Conservation (phyloP, 2,329 filamentous ascomycete species). For the Phialemonium atrogriseum region DNA sequence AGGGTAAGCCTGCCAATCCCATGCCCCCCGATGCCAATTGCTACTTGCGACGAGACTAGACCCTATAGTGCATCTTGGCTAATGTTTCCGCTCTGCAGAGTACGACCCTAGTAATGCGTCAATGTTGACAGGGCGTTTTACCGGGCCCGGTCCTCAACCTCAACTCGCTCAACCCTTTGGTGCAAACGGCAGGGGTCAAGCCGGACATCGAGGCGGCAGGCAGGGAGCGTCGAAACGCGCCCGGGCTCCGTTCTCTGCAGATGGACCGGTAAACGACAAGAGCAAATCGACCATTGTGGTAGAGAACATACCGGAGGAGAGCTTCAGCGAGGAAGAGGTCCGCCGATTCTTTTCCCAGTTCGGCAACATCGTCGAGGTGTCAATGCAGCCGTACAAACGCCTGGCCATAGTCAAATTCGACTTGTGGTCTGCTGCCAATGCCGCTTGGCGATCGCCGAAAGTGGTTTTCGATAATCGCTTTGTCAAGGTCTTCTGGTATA, state of each 20-base stretch:
- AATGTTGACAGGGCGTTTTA: constrained; percentile 13
- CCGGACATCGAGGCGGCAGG: neutral
- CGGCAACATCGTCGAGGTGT: constrained; percentile 55
- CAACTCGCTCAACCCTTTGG: constrained; percentile 3
- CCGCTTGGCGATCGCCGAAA: constrained; percentile 68
- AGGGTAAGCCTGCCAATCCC: constrained; percentile 25
- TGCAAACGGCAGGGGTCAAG: constrained; percentile 1
- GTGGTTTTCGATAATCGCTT: constrained; percentile 80
- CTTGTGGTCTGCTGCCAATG: constrained; percentile 56
- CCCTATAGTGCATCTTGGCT: constrained; percentile 4
- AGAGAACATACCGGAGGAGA: constrained; percentile 67
- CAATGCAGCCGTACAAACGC: constrained; percentile 57
- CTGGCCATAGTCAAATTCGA: constrained; percentile 64
- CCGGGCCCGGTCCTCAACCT: constrained; percentile 1
- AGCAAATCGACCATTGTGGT: constrained; percentile 63
- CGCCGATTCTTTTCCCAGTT: constrained; percentile 65
- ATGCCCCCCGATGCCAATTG: too few species aligned
- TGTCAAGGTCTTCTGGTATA: constrained; percentile 76
- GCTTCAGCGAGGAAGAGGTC: constrained; percentile 57
- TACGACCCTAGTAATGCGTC: constrained; percentile 52
- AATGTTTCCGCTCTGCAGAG: constrained; percentile 24
- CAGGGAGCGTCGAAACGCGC: too few species aligned
- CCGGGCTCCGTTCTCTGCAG: constrained; percentile 55
- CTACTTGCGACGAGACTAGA: too few species aligned
- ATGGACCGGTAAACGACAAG: constrained; percentile 54